phyloP scores from a whole-genome alignment of 2,329 filamentous ascomycete genomes.

The Chrysoporthe cubensis region DNA sequence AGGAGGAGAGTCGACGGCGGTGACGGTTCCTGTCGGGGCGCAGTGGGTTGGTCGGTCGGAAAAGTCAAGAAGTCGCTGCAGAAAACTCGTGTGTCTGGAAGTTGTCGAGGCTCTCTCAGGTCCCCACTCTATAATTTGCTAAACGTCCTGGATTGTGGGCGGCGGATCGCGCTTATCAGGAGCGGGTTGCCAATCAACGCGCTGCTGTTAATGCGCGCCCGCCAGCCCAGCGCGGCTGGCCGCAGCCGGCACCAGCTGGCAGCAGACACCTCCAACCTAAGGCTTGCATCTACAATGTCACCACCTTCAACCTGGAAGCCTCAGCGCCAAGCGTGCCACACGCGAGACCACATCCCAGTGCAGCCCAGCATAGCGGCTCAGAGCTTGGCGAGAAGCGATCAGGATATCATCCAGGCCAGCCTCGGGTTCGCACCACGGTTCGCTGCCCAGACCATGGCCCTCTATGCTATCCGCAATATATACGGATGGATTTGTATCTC shows the following conservation, averaged over 20 bases:
- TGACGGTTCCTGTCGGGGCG: slow-evolving; percentile 28
- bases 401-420: not conserved
- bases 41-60: slow-evolving; percentile 31
- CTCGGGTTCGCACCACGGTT: not conserved
- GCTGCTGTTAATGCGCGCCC: not conserved
- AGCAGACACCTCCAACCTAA: not conserved
- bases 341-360: no score
- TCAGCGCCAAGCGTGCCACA: not conserved
- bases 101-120: not conserved
- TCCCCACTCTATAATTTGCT: slow-evolving; percentile 1
- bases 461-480: not conserved
- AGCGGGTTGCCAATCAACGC: not conserved
- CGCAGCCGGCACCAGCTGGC: not conserved
- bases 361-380: no score
- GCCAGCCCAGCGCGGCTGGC: not conserved
- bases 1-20: slow-evolving; percentile 45
- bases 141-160: slow-evolving; percentile 9
- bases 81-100: slow-evolving; percentile 1
- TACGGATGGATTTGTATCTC: not conserved
- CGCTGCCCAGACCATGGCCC: not conserved
- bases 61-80: slow-evolving; percentile 3
- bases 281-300: not conserved
- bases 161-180: not conserved
- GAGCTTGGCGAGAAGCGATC: not conserved
- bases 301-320: not conserved